Evolutionary conservation across 495 filamentous ascomycete species (phyloP).

Genomic region (Aspergillus olivimuriae): DNA sequence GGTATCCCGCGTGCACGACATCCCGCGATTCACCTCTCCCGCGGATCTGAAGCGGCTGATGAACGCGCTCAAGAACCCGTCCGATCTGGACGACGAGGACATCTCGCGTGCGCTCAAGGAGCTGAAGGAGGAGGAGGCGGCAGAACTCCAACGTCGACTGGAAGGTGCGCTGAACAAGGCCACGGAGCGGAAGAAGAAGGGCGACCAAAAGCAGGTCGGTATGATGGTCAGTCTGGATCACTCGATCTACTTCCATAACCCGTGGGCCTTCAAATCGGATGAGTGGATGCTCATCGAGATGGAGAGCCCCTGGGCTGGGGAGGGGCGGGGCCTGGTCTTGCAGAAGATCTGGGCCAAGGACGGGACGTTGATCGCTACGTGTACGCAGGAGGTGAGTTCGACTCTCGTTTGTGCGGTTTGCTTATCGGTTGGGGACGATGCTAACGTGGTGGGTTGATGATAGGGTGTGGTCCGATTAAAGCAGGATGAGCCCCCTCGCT

Average conservation of each 20-base stretch:
- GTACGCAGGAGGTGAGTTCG: constrained; percentile 39
- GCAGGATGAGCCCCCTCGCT: constrained; percentile 34
- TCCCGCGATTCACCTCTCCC: constrained; percentile 54
- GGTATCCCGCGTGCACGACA: constrained; percentile 66
- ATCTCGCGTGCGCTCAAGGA: constrained; percentile 35
- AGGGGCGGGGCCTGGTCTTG: constrained; percentile 78
- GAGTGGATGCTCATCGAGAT: constrained; percentile 94
- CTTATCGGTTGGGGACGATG: background rate
- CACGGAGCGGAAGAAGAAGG: constrained; percentile 12
- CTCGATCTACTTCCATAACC: constrained; percentile 91
- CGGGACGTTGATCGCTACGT: constrained; percentile 69
- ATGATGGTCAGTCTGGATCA: constrained; percentile 98
- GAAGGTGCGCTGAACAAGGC: constrained; percentile 30
- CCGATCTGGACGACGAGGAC: constrained; percentile 39
- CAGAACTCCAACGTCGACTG: constrained; percentile 31
- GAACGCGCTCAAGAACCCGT: constrained; percentile 40
- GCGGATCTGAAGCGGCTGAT: constrained; percentile 31
- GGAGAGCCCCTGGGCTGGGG: constrained; percentile 89
- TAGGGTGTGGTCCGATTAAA: constrained; percentile 43
- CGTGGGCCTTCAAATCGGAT: constrained; percentile 70
- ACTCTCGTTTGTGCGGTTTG: background rate
- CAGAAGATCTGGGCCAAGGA: constrained; percentile 84
- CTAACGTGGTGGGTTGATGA: constrained; percentile 8
- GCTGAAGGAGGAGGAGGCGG: constrained; percentile 37
- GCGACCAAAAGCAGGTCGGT: constrained; percentile 49